Evolutionary conservation across 495 filamentous ascomycete species (phyloP).

Genomic region (Penicillium roqueforti): DNA sequence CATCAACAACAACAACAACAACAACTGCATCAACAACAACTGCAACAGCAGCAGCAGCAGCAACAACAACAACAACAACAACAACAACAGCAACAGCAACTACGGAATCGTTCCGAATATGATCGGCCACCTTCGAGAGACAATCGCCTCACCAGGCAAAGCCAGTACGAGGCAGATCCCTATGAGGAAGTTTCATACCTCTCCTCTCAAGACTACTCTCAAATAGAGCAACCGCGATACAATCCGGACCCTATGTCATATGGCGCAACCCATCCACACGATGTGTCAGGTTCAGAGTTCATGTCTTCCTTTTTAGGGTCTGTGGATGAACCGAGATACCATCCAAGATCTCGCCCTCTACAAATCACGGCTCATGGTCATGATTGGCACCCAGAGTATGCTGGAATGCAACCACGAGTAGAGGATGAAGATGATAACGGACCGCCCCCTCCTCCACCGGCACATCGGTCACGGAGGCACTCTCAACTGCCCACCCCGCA

Average conservation of each 20-base stretch:
- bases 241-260: slow-evolving; percentile 22
- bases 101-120: slow-evolving; percentile 28
- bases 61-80: neutral
- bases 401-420: slow-evolving; percentile 63
- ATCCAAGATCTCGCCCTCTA: slow-evolving; percentile 18
- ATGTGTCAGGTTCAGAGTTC: slow-evolving; percentile 12
- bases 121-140: slow-evolving; percentile 27
- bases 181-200: slow-evolving; percentile 17
- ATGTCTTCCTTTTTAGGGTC: slow-evolving; percentile 16
- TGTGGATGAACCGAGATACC: slow-evolving; percentile 23
- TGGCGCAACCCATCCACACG: slow-evolving; percentile 14
- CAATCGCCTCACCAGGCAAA: slow-evolving; percentile 25
- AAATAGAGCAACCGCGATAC: slow-evolving; percentile 21
- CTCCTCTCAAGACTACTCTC: slow-evolving; percentile 14
- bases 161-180: slow-evolving; percentile 19
- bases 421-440: slow-evolving; percentile 62
- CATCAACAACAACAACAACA: neutral
- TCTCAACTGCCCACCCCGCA: slow-evolving; percentile 25
- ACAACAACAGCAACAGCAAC: neutral
- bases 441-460: slow-evolving; percentile 47
- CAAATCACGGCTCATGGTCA: slow-evolving; percentile 26
- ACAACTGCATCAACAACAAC: slow-evolving; percentile 3
- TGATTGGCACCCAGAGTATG: slow-evolving; percentile 38
- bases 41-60: neutral
- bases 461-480: slow-evolving; percentile 40